These are phyloP conservation scores for Paraphoma chrysanthemicola DNA, from an alignment of 2,329 filamentous ascomycete species.

Conservation along the genomic window DNA sequence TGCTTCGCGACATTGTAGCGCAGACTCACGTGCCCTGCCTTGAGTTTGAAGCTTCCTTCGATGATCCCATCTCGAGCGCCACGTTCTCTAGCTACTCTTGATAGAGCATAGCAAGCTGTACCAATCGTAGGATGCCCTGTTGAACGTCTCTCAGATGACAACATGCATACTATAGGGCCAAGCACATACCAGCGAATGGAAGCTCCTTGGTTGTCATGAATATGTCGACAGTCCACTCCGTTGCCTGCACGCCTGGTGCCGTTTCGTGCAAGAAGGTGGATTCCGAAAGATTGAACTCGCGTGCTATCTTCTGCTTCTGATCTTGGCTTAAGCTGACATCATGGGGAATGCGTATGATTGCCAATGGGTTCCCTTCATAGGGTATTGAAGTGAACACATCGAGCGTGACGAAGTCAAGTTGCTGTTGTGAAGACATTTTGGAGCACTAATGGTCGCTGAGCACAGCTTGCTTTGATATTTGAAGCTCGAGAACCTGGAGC, in stretches of 20 bases:
- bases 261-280: constrained; percentile 61
- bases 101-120: constrained; percentile 57
- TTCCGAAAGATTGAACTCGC: constrained; percentile 66
- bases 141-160: background rate
- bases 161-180: background rate
- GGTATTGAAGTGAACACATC: constrained; percentile 58
- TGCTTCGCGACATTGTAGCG: constrained; percentile 49
- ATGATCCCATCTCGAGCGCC: constrained; percentile 27
- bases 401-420: constrained; percentile 48
- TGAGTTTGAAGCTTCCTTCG: constrained; percentile 50
- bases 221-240: constrained; percentile 59
- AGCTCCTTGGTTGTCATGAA: constrained; percentile 60
- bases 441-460: background rate
- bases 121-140: constrained; percentile 62
- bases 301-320: constrained; percentile 61
- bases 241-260: constrained; percentile 17
- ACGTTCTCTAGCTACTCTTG: constrained; percentile 31
- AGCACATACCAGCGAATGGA: constrained; percentile 56
- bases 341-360: constrained; percentile 58
- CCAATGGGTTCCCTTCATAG: constrained; percentile 62
- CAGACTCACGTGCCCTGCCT: constrained; percentile 54
- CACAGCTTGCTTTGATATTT: background rate
- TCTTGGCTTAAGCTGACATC: constrained; percentile 49
- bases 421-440: constrained; percentile 21
- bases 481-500: background rate